Base-by-base conservation (phyloP, 2,329 filamentous ascomycete genomes). In the Alternaria sp. region DNA sequence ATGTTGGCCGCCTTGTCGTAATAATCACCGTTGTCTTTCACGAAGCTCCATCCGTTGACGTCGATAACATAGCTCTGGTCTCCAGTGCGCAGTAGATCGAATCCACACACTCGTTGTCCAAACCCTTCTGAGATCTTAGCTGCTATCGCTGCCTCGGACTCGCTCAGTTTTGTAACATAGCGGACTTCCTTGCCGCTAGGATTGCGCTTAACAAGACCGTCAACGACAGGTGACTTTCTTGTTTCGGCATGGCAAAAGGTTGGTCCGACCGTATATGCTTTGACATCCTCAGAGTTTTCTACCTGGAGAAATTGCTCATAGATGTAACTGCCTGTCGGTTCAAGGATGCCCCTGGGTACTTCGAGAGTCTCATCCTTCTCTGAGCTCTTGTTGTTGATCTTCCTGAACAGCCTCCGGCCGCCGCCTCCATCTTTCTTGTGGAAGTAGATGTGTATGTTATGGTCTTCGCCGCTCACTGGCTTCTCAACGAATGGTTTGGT, bases 21-120 rank as follows among this genome's bases (percentile, higher is more conserved):
- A 80, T 99, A 99, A 64, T 97, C 94, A 66, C 97, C 95, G 74
- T 99, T 99, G 79, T 99, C 96, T 79, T 99, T 99, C 79, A 99
- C 96, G 74, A 99, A 99, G 77, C 95, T 98, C 96, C 96, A 99
- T 12, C 96, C 96, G 79, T 99, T 99, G 72, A 99, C 96, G 74
- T 99, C 96, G 70, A 99, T 99, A 52, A 99, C 96, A 81, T 93
- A 99, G 78, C 95, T 98, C 79, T 93, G 93, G 15, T 93, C 93
- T 54, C 89, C 90, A 12, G 94, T 93, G 26, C 96, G 90, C 60
- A 99, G 85, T 64, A 99, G 86, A 78, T 99, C 96, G 74, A 99
- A 99, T 0, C 96, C 96, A 77, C 96, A 99, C 3, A 99, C 94
- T 58, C 93, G 87, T 79, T 99, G 96, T 0, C 95, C 96, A 79